These are phyloP conservation scores for Fusarium luffae DNA, from an alignment of 2,329 filamentous ascomycete genomes.

Conservation along the genomic window DNA sequence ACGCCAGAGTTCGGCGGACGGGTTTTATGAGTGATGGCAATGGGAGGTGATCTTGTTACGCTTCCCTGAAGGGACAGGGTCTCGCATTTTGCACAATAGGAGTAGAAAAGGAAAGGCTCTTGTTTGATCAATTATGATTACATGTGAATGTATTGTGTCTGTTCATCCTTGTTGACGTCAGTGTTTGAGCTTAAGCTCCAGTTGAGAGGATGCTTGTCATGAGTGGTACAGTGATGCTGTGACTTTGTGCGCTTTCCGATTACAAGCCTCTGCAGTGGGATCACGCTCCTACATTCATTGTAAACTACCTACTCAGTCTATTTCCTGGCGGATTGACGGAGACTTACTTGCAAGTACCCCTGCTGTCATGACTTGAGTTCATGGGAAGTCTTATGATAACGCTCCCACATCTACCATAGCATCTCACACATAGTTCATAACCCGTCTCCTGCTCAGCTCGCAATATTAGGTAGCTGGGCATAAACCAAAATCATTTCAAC, in stretches of 20 bases:
- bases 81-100: slow-evolving; percentile 52
- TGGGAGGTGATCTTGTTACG: slow-evolving; percentile 48
- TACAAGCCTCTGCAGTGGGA: neutral
- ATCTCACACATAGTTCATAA: neutral
- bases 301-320: neutral
- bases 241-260: neutral
- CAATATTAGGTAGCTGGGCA: neutral
- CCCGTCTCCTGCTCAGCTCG: neutral
- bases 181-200: neutral
- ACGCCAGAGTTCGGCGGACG: slow-evolving; percentile 42
- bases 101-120: slow-evolving; percentile 53
- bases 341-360: neutral
- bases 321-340: neutral
- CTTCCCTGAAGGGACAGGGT: slow-evolving; percentile 47
- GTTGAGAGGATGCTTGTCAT: neutral
- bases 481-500: neutral
- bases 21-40: slow-evolving; percentile 44
- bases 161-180: neutral
- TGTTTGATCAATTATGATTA: slow-evolving; percentile 44
- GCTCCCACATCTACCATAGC: neutral
- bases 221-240: neutral
- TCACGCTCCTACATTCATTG: neutral
- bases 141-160: slow-evolving; percentile 9
- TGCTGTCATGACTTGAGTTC: neutral
- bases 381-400: neutral